These are phyloP conservation scores for Galerina marginata DNA, from an alignment of 768 basidiomycete genomes.

Conservation along the genomic window DNA sequence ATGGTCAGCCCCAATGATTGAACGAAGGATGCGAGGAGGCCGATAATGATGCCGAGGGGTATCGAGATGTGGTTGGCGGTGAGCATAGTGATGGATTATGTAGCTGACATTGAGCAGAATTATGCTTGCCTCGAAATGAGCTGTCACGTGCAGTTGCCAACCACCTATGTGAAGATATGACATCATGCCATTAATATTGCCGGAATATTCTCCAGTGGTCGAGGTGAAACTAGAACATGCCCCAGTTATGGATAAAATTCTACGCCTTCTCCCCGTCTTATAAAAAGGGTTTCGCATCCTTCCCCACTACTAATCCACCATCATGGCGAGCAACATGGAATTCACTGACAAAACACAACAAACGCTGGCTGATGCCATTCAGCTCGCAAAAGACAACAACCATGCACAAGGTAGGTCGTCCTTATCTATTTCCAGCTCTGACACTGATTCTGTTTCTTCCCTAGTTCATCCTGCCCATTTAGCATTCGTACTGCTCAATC, in stretches of 20 bases:
- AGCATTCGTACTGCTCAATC: slow-evolving; percentile 80
- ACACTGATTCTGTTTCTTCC: slow-evolving; percentile 11
- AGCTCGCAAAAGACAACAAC: slow-evolving; percentile 84
- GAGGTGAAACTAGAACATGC: slow-evolving; percentile 22
- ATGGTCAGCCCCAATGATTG: slow-evolving; percentile 91
- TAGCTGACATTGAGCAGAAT: background rate
- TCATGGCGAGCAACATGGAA: slow-evolving; percentile 66
- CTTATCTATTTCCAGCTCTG: background rate
- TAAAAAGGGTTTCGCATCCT: slow-evolving; percentile 1
- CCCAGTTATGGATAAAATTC: background rate
- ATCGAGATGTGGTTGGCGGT: slow-evolving; percentile 45
- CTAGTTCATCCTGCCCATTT: slow-evolving; percentile 85
- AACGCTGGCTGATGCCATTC: slow-evolving; percentile 71
- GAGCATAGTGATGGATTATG: slow-evolving; percentile 20
- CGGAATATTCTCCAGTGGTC: slow-evolving; percentile 24
- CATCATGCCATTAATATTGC: slow-evolving; percentile 1
- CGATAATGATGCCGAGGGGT: slow-evolving; percentile 58
- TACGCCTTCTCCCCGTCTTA: background rate
- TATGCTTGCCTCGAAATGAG: background rate
- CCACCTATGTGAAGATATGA: background rate
- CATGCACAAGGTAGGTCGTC: slow-evolving; percentile 71
- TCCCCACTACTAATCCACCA: slow-evolving; percentile 15
- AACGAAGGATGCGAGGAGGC: slow-evolving; percentile 84
- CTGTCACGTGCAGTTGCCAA: background rate
- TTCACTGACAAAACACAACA: slow-evolving; percentile 87